Evolutionary conservation across 1,284 basidiomycete species (phyloP), one percentile per base, ranked within the genome.

Genomic region (Ustilago trichophora): DNA sequence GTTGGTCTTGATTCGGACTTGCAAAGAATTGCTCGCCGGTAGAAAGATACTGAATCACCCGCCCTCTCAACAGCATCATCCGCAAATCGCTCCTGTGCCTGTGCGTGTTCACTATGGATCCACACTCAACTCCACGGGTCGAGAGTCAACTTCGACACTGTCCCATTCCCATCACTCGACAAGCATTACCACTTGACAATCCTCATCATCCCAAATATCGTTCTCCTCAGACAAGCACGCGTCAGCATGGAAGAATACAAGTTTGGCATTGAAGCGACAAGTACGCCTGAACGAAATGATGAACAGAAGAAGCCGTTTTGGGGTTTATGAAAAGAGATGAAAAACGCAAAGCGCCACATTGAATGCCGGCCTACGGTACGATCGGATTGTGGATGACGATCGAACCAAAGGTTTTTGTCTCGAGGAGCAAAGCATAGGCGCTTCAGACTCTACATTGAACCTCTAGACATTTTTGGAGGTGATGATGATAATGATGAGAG

Each of bases 241-340:
- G n/a, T n/a, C n/a, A n/a, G n/a, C n/a, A 36, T 36, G 46, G 48
- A 46, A 58, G 43, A 58, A 58, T 58, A 58, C 55, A 58, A 51
- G 42, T 50, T 45, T 51, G 48, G 55, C 55, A 58, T 51, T 58
- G 55, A 36, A 50, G 47, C 35, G 46, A 53, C 42, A 34, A 19
- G 36, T 48, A 48, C 46, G 46, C 42, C 51, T 53, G 36, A 53
- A 52, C 42, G 43, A 33, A 40, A 40, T 36, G 55, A 46, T 46
- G 41, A 45, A 48, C 35, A 38, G 22, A 36, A 26, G 35, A 31
- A 35, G 15, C 35, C 25, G 8, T 18, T 49, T 49, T 49, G 38
- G 36, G 31, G 26, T 41, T 21, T 44, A 10, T 33, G 24, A 38
- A 51, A 33, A n/a, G n/a, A n/a, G n/a, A n/a, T n/a, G 40, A 41